These are phyloP conservation scores for Farysia itapuensis DNA, from an alignment of 1,284 basidiomycete species.

Conservation along the genomic window DNA sequence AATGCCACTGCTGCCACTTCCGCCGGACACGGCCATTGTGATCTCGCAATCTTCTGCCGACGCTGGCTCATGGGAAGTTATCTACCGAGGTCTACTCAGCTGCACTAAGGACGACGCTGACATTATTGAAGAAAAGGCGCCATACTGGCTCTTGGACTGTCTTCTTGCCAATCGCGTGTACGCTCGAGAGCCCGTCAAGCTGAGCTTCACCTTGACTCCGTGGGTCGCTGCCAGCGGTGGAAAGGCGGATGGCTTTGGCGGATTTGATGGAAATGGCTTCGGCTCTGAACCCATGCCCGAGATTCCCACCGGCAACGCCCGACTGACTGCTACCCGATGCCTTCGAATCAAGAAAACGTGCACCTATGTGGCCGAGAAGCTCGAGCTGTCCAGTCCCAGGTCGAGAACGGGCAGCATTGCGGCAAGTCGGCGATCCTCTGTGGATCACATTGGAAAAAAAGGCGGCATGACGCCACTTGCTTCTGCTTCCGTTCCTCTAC, in stretches of 20 bases:
- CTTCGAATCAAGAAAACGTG: conserved; percentile 82
- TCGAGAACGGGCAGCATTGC: conserved; percentile 23
- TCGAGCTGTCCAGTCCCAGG: conserved; percentile 65
- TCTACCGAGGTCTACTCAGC: conserved; percentile 72
- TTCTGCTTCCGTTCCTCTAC: neutral
- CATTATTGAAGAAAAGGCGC: conserved; percentile 75
- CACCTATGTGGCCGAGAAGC: conserved; percentile 83
- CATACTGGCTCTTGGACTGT: conserved; percentile 86
- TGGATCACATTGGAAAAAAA: conserved; percentile 1
- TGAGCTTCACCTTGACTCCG: conserved; percentile 81
- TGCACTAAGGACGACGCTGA: conserved; percentile 69
- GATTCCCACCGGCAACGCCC: conserved; percentile 69
- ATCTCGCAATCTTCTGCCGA: conserved; percentile 79
- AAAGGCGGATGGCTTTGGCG: conserved; percentile 25
- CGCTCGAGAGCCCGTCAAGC: conserved; percentile 26
- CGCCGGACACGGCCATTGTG: conserved; percentile 70
- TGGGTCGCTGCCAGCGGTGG: conserved; percentile 59
- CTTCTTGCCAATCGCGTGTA: conserved; percentile 65
- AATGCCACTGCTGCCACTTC: conserved; percentile 71
- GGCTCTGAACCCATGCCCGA: conserved; percentile 14
- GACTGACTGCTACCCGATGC: conserved; percentile 82
- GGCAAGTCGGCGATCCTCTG: conserved; percentile 21
- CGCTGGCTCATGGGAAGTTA: conserved; percentile 72
- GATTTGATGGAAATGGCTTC: conserved; percentile 2
- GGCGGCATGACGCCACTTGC: no score